Evolutionary conservation across 176 grass and related monocot species (phyloP).

Genomic region (Carex parvula): DNA sequence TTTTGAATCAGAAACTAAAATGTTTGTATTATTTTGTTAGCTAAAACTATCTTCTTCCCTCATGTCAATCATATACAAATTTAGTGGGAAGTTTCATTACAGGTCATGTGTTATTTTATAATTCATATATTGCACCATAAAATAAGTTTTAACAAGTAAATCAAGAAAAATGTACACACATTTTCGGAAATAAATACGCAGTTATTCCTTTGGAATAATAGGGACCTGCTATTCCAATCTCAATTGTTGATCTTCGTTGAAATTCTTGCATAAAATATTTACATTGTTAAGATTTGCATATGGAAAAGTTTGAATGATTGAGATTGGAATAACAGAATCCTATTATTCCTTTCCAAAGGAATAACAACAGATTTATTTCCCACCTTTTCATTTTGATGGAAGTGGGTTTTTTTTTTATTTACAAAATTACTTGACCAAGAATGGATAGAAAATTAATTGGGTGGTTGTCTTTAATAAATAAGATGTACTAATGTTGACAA

Average conservation of each 20-base stretch:
- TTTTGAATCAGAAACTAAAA: neutral
- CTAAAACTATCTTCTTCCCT: neutral
- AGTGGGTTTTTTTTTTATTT: too few relatives aligned
- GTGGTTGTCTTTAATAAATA: neutral
- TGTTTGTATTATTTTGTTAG: neutral
- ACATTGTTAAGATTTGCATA: too few relatives aligned
- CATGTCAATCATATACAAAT: neutral
- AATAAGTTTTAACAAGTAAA: too few relatives aligned
- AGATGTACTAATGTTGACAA: neutral
- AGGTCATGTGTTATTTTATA: neutral
- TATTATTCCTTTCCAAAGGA: too few relatives aligned
- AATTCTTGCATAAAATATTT: too few relatives aligned
- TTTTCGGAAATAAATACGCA: neutral
- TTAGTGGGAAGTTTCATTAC: neutral
- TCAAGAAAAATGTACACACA: neutral
- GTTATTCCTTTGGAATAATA: too few relatives aligned
- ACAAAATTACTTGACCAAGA: neutral
- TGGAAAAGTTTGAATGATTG: too few relatives aligned
- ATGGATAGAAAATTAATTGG: neutral
- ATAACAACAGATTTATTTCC: too few relatives aligned
- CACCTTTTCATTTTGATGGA: too few relatives aligned
- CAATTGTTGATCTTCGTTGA: too few relatives aligned
- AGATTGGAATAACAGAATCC: too few relatives aligned
- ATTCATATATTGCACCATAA: neutral
- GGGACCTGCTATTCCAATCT: too few relatives aligned